These are phyloP conservation scores for Chlamydomonas schloesseri DNA, from an alignment of 139 green algal species.

Conservation along the genomic window DNA sequence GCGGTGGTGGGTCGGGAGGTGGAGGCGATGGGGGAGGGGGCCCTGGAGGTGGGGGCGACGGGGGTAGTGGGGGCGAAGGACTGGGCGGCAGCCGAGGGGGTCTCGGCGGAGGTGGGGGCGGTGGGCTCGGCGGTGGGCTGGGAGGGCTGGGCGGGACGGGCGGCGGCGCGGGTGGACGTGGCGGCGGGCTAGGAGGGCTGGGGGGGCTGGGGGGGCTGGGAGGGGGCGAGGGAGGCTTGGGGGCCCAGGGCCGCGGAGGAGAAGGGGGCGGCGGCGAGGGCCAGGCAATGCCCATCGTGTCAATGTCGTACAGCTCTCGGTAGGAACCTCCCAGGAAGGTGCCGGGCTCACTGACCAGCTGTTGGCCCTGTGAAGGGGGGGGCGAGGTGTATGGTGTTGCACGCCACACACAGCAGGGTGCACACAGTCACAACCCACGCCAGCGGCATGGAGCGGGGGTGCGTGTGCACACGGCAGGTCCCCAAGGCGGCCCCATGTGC, in stretches of 20 bases:
- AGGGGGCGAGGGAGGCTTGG: not conserved
- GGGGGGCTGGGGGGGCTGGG: not conserved
- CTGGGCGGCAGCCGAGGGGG: not conserved
- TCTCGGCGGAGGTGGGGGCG: not conserved
- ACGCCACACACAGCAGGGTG: no score
- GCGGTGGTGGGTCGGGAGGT: not conserved
- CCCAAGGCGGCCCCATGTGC: no score
- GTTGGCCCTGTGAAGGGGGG: not conserved
- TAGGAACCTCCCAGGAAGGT: not conserved
- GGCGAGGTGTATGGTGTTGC: no score
- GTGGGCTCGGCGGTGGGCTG: not conserved
- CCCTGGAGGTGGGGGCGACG: not conserved
- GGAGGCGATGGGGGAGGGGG: not conserved
- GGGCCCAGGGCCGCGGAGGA: not conserved
- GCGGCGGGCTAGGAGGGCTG: not conserved
- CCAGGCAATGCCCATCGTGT: not conserved
- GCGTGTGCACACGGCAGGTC: no score
- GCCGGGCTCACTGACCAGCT: not conserved
- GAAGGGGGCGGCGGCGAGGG: slow-evolving; percentile 10
- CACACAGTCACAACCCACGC: no score
- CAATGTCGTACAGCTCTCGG: not conserved
- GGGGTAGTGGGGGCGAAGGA: not conserved
- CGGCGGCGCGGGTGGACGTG: not conserved
- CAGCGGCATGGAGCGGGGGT: no score
- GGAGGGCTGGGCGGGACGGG: not conserved